Evolutionary conservation across 176 grass and related monocot species (phyloP).

Genomic region (Thalia dealbata): DNA sequence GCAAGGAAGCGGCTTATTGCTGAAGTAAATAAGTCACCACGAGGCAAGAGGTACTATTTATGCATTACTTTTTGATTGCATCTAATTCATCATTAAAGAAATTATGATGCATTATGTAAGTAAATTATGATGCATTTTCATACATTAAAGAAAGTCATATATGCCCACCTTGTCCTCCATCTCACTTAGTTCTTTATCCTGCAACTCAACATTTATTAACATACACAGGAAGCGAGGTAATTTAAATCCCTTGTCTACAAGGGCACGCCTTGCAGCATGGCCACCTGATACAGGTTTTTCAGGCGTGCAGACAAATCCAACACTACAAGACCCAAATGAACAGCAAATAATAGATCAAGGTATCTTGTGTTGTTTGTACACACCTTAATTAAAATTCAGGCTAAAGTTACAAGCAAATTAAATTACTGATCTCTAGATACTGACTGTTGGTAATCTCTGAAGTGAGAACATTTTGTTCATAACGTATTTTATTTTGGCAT

Average conservation of each 20-base stretch:
- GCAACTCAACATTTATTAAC: constrained; percentile 18
- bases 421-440: background rate
- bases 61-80: background rate
- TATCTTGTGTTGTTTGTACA: constrained; percentile 4
- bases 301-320: constrained; percentile 23
- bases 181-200: constrained; percentile 1
- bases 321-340: constrained; percentile 28
- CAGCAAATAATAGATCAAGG: constrained; percentile 37
- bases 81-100: no score
- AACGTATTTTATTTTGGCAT: no score
- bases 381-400: background rate
- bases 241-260: constrained; percentile 40
- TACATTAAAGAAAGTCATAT: background rate
- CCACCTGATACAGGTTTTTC: constrained; percentile 27
- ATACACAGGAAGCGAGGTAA: constrained; percentile 53
- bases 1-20: constrained; percentile 66
- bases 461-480: no score
- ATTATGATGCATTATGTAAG: no score
- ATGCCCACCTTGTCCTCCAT: background rate
- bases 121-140: no score
- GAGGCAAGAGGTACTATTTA: constrained; percentile 59
- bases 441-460: background rate
- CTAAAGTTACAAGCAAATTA: background rate
- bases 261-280: constrained; percentile 69
- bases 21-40: constrained; percentile 89